Conservation (phyloP, 768 basidiomycete genomes). For the Melanogaster broomeanus region DNA sequence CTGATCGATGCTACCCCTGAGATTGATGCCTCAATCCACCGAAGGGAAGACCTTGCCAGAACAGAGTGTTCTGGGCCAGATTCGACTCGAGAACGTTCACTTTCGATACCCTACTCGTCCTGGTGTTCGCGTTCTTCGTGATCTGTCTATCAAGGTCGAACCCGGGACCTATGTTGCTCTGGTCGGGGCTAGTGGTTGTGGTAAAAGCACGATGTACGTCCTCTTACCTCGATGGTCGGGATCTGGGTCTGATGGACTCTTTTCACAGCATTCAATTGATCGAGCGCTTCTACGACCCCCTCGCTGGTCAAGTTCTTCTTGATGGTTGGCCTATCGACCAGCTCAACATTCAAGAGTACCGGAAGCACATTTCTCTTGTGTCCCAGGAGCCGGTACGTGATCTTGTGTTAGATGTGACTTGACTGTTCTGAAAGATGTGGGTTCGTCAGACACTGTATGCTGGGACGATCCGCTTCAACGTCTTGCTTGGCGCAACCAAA, state of each 20-base stretch:
- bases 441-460: constrained; percentile 68
- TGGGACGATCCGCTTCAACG: constrained; percentile 90
- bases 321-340: constrained; percentile 76
- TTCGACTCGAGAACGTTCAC: constrained; percentile 77
- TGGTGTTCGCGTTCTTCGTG: constrained; percentile 79
- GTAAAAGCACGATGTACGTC: constrained; percentile 79
- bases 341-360: constrained; percentile 83
- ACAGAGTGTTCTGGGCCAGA: constrained; percentile 53
- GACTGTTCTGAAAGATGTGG: background rate
- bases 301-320: constrained; percentile 69
- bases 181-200: constrained; percentile 80
- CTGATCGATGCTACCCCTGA: constrained; percentile 74
- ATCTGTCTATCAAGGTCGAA: constrained; percentile 67
- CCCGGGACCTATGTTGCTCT: constrained; percentile 82
- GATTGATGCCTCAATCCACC: constrained; percentile 76
- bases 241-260: background rate
- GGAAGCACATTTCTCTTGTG: constrained; percentile 85
- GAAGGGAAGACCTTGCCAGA: constrained; percentile 57
- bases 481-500: constrained; percentile 82
- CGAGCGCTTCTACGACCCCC: constrained; percentile 86
- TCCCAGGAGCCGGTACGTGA: constrained; percentile 73
- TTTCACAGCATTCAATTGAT: constrained; percentile 68
- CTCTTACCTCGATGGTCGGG: background rate
- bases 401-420: constrained; percentile 7
- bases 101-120: constrained; percentile 93